Conservation (phyloP, 768 basidiomycete genomes). For the Agaricus sinodeliciosus region DNA sequence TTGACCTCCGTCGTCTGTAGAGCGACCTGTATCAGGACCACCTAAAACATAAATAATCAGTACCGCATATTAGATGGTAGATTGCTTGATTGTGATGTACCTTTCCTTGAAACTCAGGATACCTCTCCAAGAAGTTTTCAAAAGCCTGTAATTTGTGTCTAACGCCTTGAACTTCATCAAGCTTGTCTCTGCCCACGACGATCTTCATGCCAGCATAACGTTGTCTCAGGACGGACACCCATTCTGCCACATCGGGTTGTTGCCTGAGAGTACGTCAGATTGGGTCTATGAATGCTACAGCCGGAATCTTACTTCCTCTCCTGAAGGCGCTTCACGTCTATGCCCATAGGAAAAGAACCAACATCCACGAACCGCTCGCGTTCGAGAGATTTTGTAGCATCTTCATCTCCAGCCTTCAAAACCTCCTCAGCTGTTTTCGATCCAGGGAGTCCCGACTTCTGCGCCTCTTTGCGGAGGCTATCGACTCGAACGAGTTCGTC, state of each 20-base stretch:
- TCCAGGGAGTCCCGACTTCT: neutral
- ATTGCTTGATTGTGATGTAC: constrained; percentile 21
- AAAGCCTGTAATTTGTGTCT: constrained; percentile 81
- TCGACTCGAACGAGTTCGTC: constrained; percentile 9
- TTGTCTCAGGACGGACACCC: constrained; percentile 74
- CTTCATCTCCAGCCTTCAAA: constrained; percentile 13
- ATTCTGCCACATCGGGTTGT: constrained; percentile 74
- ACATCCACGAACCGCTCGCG: constrained; percentile 72
- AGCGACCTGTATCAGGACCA: constrained; percentile 83
- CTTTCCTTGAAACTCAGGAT: constrained; percentile 77
- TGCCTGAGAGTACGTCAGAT: constrained; percentile 30
- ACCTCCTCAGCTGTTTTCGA: neutral
- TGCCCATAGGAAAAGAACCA: constrained; percentile 87
- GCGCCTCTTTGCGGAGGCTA: constrained; percentile 12
- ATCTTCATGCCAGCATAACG: constrained; percentile 83
- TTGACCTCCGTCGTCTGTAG: constrained; percentile 76
- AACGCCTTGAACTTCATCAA: constrained; percentile 85
- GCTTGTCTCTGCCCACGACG: constrained; percentile 83
- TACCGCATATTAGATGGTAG: neutral
- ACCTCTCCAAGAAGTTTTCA: constrained; percentile 70
- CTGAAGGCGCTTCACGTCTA: constrained; percentile 66
- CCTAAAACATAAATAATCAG: constrained; percentile 25
- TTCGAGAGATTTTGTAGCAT: constrained; percentile 24
- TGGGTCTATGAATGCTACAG: neutral
- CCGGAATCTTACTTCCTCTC: constrained; percentile 46